Base-by-base conservation (phyloP, 2,329 filamentous ascomycete species). In the Cyclaneusma minus region DNA sequence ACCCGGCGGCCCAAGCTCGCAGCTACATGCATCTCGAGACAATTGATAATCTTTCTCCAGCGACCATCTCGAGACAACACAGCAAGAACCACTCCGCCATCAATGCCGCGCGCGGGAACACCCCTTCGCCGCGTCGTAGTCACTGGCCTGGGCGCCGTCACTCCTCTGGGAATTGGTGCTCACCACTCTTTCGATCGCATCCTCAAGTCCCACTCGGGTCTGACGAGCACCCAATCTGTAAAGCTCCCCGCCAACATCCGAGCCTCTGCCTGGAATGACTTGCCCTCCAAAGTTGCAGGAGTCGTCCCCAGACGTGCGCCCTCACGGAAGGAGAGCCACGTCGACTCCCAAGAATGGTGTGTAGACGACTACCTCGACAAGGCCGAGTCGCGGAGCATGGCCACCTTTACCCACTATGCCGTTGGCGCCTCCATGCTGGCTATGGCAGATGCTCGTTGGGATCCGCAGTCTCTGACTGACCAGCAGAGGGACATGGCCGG, bases 371-470 rank as follows among this genome's bases (percentile, higher is more conserved):
- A 68, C 63, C 43, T 71, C 26, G 51, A 48, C 23, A 45, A 52
- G 13, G 46, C 58, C 2, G 68, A 73, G 31, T 61, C 67, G 44
- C 69, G 84, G 4, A 78, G 82, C 44, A 91, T 91, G 73, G 84
- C 89, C n/a, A 64, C 60, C 13, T 95, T 95, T 47, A 69, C 84
- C 4, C 85, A 95, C 50, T 95, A 91, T 55, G 87, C 85, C 9
- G 64, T 93, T 44, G 83, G 80, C 8, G 83, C 85, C 3, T 67
- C 82, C 0, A 68, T 82, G 26, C 89, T 95, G 64, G 89, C 89
- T 0, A 58, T 98, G 27, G 53, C 68, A 15, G 83, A 95, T 57
- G 77, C 87, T 1, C 70, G 64, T 3, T 94, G 85, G 82, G 59
- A 33, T 29, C 46, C 46, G 21, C 40, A 64, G 25, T 71, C 76